Percentiles rank a stretch among this genome's conserved stretches.
Evolutionary conservation across 306 rosid genomes (phyloP).

Genomic region (Aeschynomene evenia): DNA sequence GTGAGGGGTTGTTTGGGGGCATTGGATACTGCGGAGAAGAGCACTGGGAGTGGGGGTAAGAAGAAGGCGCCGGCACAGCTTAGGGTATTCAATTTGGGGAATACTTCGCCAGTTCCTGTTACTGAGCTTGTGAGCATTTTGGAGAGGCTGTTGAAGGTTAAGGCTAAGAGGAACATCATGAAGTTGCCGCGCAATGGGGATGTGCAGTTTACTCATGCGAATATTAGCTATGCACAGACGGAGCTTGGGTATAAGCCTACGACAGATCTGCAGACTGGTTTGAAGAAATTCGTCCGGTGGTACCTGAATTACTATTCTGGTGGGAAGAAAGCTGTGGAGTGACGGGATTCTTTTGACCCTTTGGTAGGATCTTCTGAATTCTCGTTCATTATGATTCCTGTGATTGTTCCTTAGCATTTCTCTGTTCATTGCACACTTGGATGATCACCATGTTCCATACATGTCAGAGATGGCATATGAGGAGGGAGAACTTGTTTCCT

Average conservation of each 20-base stretch:
- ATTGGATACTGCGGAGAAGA: conserved; percentile 92
- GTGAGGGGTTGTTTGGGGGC: conserved; percentile 91
- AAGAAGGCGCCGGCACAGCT: conserved; percentile 85
- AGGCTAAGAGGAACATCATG: conserved; percentile 77
- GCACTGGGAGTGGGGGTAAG: conserved; percentile 97
- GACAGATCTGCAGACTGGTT: conserved; percentile 80
- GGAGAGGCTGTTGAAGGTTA: conserved; percentile 91
- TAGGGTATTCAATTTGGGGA: conserved; percentile 92
- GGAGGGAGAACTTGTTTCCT: conserved; percentile 61
- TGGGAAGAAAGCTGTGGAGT: conserved; percentile 77
- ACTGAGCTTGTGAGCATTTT: conserved; percentile 77
- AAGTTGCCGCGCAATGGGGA: conserved; percentile 92
- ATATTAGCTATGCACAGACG: conserved; percentile 83
- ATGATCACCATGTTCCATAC: conserved; percentile 53
- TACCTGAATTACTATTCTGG: conserved; percentile 70
- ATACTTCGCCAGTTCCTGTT: conserved; percentile 91
- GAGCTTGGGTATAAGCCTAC: conserved; percentile 87
- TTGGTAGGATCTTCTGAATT: conserved; percentile 51
- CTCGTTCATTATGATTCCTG: conserved; percentile 76
- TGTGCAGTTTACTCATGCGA: conserved; percentile 91
- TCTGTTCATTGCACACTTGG: conserved; percentile 46
- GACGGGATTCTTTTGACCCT: conserved; percentile 44
- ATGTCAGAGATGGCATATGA: conserved; percentile 53
- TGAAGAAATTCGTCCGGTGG: conserved; percentile 97
- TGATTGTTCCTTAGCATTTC: conserved; percentile 65